Evolutionary conservation across 2,329 filamentous ascomycete species (phyloP), one percentile per base, ranked within the genome.

Genomic region (Clonostachys rosea): DNA sequence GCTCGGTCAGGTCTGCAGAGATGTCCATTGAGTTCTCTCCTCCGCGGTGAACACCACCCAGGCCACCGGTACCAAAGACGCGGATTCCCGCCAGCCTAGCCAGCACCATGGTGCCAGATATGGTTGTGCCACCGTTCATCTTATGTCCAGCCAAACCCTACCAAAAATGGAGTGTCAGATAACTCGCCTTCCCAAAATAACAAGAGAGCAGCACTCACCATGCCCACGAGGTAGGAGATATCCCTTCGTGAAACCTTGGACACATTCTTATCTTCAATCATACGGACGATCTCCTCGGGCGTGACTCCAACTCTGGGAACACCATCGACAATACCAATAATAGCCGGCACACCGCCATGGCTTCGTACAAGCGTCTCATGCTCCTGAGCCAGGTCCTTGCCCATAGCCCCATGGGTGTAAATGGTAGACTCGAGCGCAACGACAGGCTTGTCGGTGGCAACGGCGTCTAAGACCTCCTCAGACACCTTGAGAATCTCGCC

Each of bases 401-500:
- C 89, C 13, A 99, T 75, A 18, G 87, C 84, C 39, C 91, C 91
- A 68, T 99, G 94, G 2, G 94, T 99, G 67, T 99, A 97, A 56
- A 99, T 97, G 5, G 94, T 96, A 3, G 89, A 91, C 67, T 99
- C 94, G 5, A 99, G 77, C 14, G 92, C 94, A 11, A 99, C 91
- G 5, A 99, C 85, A 1, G 94, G 92, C 58, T 83, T 84, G 48
- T 84, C 83, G 12, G 81, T 79, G 40, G 81, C 74, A 43, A 96
- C 66, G 37, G 91, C 92, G 61, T 90, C 83, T 45, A 76, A 73
- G 12, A 99, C 86, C 66, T 97, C 92, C 44, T 92, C 86, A 1
- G 89, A 91, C 40, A 96, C 74, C 46, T 75, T 78, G 48, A 95
- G 55, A 39, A 63, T 56, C 49, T 61, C 61, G 34, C 75, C 55